phyloP scores from a whole-genome alignment of 768 basidiomycete species.

The Steccherinum ochraceum region DNA sequence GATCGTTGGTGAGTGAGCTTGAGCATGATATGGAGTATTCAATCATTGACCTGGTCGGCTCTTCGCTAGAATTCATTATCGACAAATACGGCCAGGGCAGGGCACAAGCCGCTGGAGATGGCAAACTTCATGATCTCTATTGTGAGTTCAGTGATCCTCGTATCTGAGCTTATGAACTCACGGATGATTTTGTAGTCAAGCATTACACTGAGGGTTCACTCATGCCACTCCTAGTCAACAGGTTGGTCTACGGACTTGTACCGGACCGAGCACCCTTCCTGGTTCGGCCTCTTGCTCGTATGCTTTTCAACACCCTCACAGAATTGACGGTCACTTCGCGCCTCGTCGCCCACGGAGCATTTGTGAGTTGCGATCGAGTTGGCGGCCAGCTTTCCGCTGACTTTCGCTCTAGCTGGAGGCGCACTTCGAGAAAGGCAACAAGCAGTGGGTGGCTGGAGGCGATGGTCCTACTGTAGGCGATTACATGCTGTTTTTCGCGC shows the following conservation, averaged over 20 bases:
- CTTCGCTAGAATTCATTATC: constrained; percentile 28
- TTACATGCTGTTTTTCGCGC: constrained; percentile 37
- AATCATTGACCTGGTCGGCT: too few relatives aligned
- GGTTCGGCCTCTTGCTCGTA: constrained; percentile 22
- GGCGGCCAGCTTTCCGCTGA: too few relatives aligned
- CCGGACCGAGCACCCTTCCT: constrained; percentile 25
- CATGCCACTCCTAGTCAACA: constrained; percentile 29
- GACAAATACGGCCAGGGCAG: constrained; percentile 26
- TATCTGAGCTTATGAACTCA: not conserved
- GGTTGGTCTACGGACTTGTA: constrained; percentile 23
- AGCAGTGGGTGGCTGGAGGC: constrained; percentile 29
- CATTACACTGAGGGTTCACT: constrained; percentile 30
- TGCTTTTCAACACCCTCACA: constrained; percentile 12
- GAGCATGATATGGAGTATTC: not conserved
- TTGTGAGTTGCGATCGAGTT: not conserved
- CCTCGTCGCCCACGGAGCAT: constrained; percentile 17
- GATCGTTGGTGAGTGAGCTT: constrained; percentile 23
- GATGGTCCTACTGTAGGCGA: constrained; percentile 36
- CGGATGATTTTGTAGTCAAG: constrained; percentile 16
- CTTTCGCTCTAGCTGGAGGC: constrained; percentile 38
- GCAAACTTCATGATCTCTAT: constrained; percentile 23
- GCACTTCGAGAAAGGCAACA: constrained; percentile 23
- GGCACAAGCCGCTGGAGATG: constrained; percentile 17
- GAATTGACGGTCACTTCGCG: constrained; percentile 19
- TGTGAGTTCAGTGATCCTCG: constrained; percentile 13